Evolutionary conservation across 1,284 basidiomycete species (phyloP), one percentile per base, ranked within the genome.

Genomic region (Malassezia furfur): DNA sequence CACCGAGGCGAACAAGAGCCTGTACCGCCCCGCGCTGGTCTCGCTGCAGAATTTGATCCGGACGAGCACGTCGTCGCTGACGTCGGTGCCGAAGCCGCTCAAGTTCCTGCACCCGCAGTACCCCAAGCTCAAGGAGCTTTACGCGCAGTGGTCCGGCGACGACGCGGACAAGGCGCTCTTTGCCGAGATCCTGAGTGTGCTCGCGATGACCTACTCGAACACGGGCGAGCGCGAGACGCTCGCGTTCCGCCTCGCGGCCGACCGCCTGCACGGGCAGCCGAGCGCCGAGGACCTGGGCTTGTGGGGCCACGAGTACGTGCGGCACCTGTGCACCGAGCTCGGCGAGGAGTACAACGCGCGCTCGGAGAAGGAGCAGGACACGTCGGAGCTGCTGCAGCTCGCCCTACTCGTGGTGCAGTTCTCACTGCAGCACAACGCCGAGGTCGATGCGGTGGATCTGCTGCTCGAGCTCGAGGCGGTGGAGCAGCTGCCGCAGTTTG

Each of bases 151-250:
- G 70, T 51, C 55, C 22, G 56, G 52, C 28, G 48, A 54, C n/a
- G 57, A 55, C 48, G 52, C 61, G 37, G 63, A 76, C 65, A 74
- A 93, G 86, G 85, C 87, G 63, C 82, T 96, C 32, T 91, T 98
- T 69, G 91, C 91, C n/a, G 93, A 96, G 65, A 96, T 99, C 60
- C 82, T 98, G 31, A 96, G 93, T 25, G 94, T 98, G 3, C 84
- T 99, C 47, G 94, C 93, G n/a, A 98, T 99, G 94, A 99, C 94
- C 17, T 98, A 98, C 76, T 96, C 91, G 6, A 93, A 98, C 78
- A 94, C 89, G 15, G 81, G 81, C 79, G 90, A 82, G 84, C 89
- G 91, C 50, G 94, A 94, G 54, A 98, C 94, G 1, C 84, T 99
- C 28, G 50, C 52, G 19, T 74, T 65, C 62, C 65, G 72, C 31